Evolutionary conservation across 345 rosid genomes (phyloP).

Genomic region (Pistacia vera): DNA sequence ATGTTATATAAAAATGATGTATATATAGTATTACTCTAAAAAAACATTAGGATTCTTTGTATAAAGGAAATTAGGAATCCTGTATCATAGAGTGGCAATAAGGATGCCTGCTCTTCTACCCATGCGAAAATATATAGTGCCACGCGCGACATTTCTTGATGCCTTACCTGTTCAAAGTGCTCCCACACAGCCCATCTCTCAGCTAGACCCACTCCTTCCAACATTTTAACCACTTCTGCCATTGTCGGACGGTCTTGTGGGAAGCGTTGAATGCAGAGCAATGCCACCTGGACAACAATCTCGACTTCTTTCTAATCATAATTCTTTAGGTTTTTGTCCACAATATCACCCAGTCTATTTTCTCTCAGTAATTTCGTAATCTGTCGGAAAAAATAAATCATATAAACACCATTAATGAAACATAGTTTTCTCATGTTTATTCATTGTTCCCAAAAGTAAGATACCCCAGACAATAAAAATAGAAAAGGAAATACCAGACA

Average conservation of each 20-base stretch:
- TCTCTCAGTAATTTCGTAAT: conserved; percentile 73
- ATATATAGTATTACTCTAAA: too few species aligned
- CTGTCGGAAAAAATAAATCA: conserved; percentile 36
- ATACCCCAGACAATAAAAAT: too few species aligned
- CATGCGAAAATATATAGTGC: too few species aligned
- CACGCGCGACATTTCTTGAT: too few species aligned
- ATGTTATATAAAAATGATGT: too few species aligned
- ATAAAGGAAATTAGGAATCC: too few species aligned
- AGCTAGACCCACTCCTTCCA: conserved; percentile 62
- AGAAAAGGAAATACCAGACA: too few species aligned
- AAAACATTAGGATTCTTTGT: too few species aligned
- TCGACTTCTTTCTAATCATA: conserved; percentile 69
- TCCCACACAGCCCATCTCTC: conserved; percentile 86
- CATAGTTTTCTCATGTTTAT: neutral
- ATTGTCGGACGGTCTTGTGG: conserved; percentile 79
- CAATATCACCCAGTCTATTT: conserved; percentile 70
- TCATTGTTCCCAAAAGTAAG: too few species aligned
- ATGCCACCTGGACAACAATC: conserved; percentile 71
- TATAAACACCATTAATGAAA: neutral
- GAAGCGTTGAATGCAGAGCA: conserved; percentile 78
- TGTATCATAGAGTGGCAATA: too few species aligned
- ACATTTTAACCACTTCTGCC: conserved; percentile 79
- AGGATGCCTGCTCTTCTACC: too few species aligned
- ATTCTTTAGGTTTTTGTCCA: conserved; percentile 55
- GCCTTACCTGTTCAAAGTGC: conserved; percentile 64